Percentiles rank a stretch among this genome's conserved stretches.
phyloP scores from a whole-genome alignment of 371 early-diverging fungal genomes.

The Mucor lusitanicus region DNA sequence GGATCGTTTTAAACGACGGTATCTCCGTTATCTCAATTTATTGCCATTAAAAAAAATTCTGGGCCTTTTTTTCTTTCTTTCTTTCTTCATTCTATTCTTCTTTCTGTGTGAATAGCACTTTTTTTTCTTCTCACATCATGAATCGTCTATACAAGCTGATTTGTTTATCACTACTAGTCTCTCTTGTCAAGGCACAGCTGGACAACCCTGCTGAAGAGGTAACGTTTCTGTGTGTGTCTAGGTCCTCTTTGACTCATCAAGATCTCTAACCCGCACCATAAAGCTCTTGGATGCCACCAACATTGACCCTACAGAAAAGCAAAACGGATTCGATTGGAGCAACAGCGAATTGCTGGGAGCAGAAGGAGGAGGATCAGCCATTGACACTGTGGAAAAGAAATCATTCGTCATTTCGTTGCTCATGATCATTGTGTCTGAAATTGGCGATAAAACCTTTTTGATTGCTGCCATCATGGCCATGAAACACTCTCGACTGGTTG shows the following conservation, averaged over 20 bases:
- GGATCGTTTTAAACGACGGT: background rate
- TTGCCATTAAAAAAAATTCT: background rate
- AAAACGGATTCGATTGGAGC: background rate
- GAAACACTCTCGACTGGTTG: slow-evolving; percentile 83
- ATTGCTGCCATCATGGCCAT: slow-evolving; percentile 97
- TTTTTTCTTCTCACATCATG: background rate
- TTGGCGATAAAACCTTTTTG: slow-evolving; percentile 97
- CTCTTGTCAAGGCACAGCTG: slow-evolving; percentile 15
- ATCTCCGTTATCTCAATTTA: background rate
- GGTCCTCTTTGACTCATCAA: background rate
- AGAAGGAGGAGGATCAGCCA: background rate
- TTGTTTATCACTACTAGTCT: background rate
- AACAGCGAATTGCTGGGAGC: background rate
- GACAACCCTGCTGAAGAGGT: slow-evolving; percentile 35
- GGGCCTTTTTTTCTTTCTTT: background rate
- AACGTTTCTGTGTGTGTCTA: background rate
- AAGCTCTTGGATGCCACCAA: slow-evolving; percentile 4
- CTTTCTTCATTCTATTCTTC: background rate
- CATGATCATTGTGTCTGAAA: slow-evolving; percentile 92
- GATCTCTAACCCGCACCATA: no score
- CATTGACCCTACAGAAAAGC: background rate
- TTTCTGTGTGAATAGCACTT: background rate
- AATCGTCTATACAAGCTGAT: slow-evolving; percentile 10
- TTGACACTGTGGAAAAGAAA: slow-evolving; percentile 20
- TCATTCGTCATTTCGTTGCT: slow-evolving; percentile 63